A percentile compares a stretch with the other conserved stretches of the same genome.
These are phyloP conservation scores for Fusarium papillatum DNA, from an alignment of 2,329 filamentous ascomycete genomes.

Conservation along the genomic window DNA sequence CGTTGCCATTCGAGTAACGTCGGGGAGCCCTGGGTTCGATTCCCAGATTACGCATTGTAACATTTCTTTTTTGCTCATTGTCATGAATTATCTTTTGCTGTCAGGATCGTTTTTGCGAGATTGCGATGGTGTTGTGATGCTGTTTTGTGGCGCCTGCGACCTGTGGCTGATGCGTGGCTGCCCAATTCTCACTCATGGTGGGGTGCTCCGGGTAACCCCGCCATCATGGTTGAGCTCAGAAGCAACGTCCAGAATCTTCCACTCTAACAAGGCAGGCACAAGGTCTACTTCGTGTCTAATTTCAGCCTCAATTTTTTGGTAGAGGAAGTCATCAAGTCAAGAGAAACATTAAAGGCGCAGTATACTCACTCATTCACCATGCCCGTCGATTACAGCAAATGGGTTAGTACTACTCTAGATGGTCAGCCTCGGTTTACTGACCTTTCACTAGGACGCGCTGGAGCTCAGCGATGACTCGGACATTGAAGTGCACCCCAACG, in stretches of 20 bases:
- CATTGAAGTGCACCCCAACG: conserved; percentile 98
- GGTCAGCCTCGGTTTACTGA: conserved; percentile 14
- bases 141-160: background rate
- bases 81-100: background rate
- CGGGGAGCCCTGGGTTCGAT: conserved; percentile 23
- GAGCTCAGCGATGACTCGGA: conserved; percentile 99
- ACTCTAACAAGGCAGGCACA: conserved; percentile 13
- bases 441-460: conserved; percentile 76
- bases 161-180: background rate
- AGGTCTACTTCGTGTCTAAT: background rate
- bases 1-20: conserved; percentile 21
- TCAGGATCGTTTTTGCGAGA: background rate
- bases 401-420: conserved; percentile 60
- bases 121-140: background rate
- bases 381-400: conserved; percentile 76
- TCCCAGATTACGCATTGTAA: conserved; percentile 19
- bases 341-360: background rate
- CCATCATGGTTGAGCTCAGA: conserved; percentile 41
- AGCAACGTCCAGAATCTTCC: conserved; percentile 44
- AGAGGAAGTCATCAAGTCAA: background rate
- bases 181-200: conserved; percentile 34
- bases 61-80: background rate
- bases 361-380: conserved; percentile 47
- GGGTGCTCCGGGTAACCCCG: conserved; percentile 40
- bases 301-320: background rate